Base-by-base conservation (phyloP, 2,329 filamentous ascomycete species). In the Rhynchosporium agropyri region DNA sequence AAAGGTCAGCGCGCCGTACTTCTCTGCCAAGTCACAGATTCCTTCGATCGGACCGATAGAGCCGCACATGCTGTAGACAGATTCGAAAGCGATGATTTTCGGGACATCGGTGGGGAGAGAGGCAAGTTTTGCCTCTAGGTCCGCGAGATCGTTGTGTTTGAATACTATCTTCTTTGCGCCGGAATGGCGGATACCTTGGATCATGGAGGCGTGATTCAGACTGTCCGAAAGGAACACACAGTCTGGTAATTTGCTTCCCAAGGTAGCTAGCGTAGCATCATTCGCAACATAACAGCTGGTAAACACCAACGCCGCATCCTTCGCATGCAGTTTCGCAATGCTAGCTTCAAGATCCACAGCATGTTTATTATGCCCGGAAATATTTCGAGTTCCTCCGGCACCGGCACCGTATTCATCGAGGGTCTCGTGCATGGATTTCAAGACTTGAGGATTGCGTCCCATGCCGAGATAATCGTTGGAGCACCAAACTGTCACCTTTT, bases 381-480 rank as follows among this genome's bases (percentile, higher is more conserved):
- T 99, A 76, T 99, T 99, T 71, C 95, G 86, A 57, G 95, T 99
- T 61, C 95, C 95, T 66, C 95, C 95, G 40, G 95, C 95, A 63
- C 95, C 95, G 40, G 95, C 92, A 64, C 95, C 95, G 72, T 99
- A 99, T 74, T 88, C 91, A 71, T 99, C 93, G 50, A 99, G 80
- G 2, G 94, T 97, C 75, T 95, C 85, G 76, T 99, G 94, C 95
- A 99, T 99, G 62, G 86, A 86, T 76, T 90, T 87, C 73, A 99
- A 80, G 10, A 99, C 95, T 57, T 91, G 83, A 12, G 86, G 84
- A 78, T 98, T 97, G 71, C 92, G 86, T 50, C 95, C 94, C 95
- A 99, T 99, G 71, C 95, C 95, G 20, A 99, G 86, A 77, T 99
- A 99, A 77, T 99, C 95, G 74, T 99, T 99, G 75, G 94, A 96